A percentile compares a stretch with the other conserved stretches of the same genome.
These are phyloP conservation scores for Cryphonectria radicalis DNA, from an alignment of 2,329 filamentous ascomycete species.

Conservation along the genomic window DNA sequence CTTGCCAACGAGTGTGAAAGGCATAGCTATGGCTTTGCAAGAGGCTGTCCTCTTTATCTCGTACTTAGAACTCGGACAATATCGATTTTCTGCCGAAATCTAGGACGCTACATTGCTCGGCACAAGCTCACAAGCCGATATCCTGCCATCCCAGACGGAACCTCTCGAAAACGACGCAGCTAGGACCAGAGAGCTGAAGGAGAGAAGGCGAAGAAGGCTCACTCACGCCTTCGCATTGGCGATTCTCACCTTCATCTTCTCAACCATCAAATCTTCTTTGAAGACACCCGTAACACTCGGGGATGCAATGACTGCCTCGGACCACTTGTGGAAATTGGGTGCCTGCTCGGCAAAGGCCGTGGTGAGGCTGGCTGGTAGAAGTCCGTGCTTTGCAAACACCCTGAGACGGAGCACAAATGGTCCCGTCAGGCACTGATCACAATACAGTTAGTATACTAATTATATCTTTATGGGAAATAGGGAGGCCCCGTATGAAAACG, in stretches of 20 bases:
- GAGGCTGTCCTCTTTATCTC: background rate
- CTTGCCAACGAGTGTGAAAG: background rate
- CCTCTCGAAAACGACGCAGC: background rate
- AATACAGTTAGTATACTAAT: background rate
- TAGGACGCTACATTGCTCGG: background rate
- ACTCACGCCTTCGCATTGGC: constrained; percentile 33
- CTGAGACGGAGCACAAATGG: constrained; percentile 33
- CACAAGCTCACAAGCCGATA: background rate
- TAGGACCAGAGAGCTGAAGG: background rate
- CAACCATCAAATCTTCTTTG: constrained; percentile 54
- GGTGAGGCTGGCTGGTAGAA: constrained; percentile 55
- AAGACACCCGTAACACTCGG: constrained; percentile 70
- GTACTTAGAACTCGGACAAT: background rate
- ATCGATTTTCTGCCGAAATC: background rate
- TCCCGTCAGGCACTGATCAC: constrained; percentile 33
- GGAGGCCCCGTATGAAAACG: background rate
- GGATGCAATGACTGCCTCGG: constrained; percentile 60
- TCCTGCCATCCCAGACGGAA: background rate
- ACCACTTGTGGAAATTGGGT: constrained; percentile 74
- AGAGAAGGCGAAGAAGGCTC: background rate
- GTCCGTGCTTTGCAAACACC: constrained; percentile 48
- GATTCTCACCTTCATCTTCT: constrained; percentile 46
- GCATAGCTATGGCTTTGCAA: background rate
- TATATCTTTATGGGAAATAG: background rate
- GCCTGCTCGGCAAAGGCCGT: constrained; percentile 54